Evolutionary conservation across 768 basidiomycete genomes (phyloP).

Genomic region (Clitopilus passeckerianus): DNA sequence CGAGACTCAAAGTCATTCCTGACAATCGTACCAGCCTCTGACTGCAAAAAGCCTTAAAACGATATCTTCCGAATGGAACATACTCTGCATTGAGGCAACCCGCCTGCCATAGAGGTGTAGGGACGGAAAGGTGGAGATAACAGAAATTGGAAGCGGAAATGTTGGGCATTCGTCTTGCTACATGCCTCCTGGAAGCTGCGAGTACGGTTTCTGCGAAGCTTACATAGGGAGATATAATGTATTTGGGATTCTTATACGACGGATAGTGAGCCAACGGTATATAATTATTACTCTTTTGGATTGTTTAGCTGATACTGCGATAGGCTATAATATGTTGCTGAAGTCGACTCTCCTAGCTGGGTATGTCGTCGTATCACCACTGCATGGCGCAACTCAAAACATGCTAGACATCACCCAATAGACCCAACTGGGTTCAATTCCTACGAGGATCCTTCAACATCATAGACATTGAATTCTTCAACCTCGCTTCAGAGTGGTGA

Average conservation of each 20-base stretch:
- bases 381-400: background rate
- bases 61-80: constrained; percentile 14
- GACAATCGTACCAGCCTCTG: too few species aligned
- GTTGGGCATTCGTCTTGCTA: background rate
- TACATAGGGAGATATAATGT: constrained; percentile 45
- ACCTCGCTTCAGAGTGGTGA: too few species aligned
- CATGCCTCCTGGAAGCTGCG: background rate
- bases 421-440: constrained; percentile 60
- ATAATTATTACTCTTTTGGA: background rate
- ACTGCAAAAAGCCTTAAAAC: background rate
- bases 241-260: constrained; percentile 61
- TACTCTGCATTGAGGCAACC: too few species aligned
- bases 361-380: constrained; percentile 23
- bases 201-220: constrained; percentile 21
- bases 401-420: constrained; percentile 51
- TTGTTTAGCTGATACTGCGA: background rate
- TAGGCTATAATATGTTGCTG: constrained; percentile 57
- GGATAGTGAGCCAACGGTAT: constrained; percentile 22
- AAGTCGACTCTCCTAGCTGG: constrained; percentile 48
- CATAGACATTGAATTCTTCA: too few species aligned
- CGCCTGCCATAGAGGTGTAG: too few species aligned
- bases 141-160: too few species aligned
- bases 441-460: too few species aligned
- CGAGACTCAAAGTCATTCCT: too few species aligned
- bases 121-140: background rate